A percentile compares a stretch with the other conserved stretches of the same genome.
These are phyloP conservation scores for Excoecaria agallocha DNA, from an alignment of 345 rosid species.

Conservation along the genomic window DNA sequence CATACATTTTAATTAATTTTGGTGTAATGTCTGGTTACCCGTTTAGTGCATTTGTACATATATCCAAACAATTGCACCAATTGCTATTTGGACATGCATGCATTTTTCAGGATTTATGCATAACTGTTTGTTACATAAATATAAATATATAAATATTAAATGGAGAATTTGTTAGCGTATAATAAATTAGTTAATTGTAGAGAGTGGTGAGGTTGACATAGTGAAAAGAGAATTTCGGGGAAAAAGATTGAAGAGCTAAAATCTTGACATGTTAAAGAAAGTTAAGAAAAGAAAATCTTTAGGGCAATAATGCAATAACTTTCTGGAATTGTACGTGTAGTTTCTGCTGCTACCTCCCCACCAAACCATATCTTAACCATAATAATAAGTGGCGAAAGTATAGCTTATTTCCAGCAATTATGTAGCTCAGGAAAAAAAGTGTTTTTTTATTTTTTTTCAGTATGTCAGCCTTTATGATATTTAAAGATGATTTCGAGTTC, in stretches of 20 bases:
- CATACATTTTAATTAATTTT: neutral
- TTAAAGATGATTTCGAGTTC: neutral
- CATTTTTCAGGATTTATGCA: no score
- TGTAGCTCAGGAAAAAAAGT: neutral
- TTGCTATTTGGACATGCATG: neutral
- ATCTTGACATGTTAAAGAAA: neutral
- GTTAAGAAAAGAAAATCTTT: neutral
- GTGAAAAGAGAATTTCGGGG: neutral
- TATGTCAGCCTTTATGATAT: neutral
- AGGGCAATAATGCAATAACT: neutral
- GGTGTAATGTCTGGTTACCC: no score
- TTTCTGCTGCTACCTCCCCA: neutral
- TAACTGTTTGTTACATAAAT: no score
- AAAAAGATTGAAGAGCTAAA: neutral
- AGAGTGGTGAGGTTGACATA: neutral
- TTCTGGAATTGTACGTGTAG: neutral
- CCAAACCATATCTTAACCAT: neutral
- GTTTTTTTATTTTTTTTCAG: neutral
- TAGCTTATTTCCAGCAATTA: neutral
- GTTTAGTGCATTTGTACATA: no score
- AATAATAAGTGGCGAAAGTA: neutral
- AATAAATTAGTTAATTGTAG: neutral
- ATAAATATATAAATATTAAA: no score
- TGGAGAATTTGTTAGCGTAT: no score
- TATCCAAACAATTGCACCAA: slow-evolving; percentile 5